Percentiles rank a stretch among this genome's conserved stretches.
phyloP scores from a whole-genome alignment of 2,329 filamentous ascomycete genomes.

The Aureobasidium musti region DNA sequence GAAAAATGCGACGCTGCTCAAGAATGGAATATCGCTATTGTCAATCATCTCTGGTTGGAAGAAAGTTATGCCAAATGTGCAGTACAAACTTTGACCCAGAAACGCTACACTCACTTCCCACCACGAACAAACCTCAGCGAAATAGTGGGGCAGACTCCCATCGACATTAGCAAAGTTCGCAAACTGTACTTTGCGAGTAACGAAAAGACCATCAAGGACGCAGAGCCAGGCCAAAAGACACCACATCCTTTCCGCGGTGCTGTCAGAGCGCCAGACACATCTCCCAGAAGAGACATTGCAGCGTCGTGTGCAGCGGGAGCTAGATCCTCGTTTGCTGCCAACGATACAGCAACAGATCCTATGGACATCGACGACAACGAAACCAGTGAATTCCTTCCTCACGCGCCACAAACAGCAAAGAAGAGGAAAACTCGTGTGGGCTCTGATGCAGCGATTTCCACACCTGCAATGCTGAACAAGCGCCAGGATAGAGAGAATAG shows the following conservation, averaged over 20 bases:
- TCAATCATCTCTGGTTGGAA: slow-evolving; percentile 97
- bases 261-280: slow-evolving; percentile 27
- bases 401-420: slow-evolving; percentile 32
- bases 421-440: slow-evolving; percentile 35
- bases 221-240: slow-evolving; percentile 8
- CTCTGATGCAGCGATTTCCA: slow-evolving; percentile 31
- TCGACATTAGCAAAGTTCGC: slow-evolving; percentile 73
- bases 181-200: slow-evolving; percentile 61
- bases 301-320: slow-evolving; percentile 25
- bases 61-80: slow-evolving; percentile 93
- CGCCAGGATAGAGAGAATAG: slow-evolving; percentile 77
- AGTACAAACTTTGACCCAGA: slow-evolving; percentile 68
- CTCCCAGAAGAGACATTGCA: slow-evolving; percentile 33
- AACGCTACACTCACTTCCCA: slow-evolving; percentile 84
- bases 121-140: slow-evolving; percentile 87
- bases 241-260: slow-evolving; percentile 26
- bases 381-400: slow-evolving; percentile 11
- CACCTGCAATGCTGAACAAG: slow-evolving; percentile 36
- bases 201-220: slow-evolving; percentile 31
- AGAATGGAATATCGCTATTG: slow-evolving; percentile 86
- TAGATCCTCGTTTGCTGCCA: not conserved
- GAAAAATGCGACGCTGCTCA: slow-evolving; percentile 91
- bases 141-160: slow-evolving; percentile 83
- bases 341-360: not conserved
- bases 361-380: slow-evolving; percentile 1